A percentile compares a stretch with the other conserved stretches of the same genome.
Conservation (phyloP, 176 grass and related monocot genomes). For the Aechmea fasciata region DNA sequence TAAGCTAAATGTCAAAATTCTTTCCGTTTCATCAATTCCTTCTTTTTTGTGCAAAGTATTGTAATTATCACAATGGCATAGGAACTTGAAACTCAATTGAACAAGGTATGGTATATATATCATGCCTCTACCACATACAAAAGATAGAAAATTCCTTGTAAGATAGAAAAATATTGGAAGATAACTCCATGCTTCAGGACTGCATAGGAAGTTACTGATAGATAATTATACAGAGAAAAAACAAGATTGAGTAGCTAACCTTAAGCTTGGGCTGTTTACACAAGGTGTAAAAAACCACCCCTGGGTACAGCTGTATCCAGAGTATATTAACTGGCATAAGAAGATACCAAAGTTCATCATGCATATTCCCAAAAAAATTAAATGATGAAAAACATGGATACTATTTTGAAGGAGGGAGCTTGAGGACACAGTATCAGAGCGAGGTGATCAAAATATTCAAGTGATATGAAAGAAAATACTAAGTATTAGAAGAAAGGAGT, state of each 20-base stretch:
- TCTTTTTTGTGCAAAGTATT: too few relatives aligned
- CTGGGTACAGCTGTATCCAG: constrained; percentile 84
- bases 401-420: background rate
- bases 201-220: background rate
- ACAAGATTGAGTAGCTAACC: constrained; percentile 31
- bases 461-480: too few relatives aligned
- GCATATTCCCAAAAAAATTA: background rate
- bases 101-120: too few relatives aligned
- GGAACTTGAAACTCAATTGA: too few relatives aligned
- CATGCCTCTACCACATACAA: too few relatives aligned
- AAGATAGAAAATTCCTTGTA: too few relatives aligned
- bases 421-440: background rate
- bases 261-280: constrained; percentile 57
- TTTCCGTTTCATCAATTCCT: too few relatives aligned
- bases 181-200: background rate
- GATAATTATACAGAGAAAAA: background rate
- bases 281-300: constrained; percentile 98
- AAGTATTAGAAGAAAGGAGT: too few relatives aligned
- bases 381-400: background rate
- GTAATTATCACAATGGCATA: too few relatives aligned
- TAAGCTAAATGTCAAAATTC: too few relatives aligned
- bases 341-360: background rate
- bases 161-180: too few relatives aligned
- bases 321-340: constrained; percentile 76
- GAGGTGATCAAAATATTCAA: too few relatives aligned